Evolutionary conservation across 192 early-diverging fungal species (phyloP), one percentile per base, ranked within the genome.

Genomic region (Entomortierella beljakovae): DNA sequence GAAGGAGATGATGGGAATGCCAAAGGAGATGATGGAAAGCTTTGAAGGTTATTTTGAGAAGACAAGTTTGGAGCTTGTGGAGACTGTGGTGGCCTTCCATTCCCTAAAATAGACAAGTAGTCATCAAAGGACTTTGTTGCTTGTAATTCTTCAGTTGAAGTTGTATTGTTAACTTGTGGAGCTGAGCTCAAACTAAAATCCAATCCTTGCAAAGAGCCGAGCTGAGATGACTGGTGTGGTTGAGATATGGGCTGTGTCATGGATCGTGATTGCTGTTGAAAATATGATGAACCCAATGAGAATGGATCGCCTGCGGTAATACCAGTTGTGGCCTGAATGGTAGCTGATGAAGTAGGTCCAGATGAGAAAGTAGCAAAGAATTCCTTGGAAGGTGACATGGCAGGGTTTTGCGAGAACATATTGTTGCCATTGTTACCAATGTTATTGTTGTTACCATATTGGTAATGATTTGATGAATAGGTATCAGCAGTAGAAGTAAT

Each of bases 101-200:
- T 59, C 0, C 66, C 61, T 11, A 77, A 23, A 15, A 50, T 40
- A 3, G 48, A 69, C 11, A 77, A 56, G 49, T 69, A 77, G 34
- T 77, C 74, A 28, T 77, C 74, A 50, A 77, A 77, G 7, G 74
- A 77, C 40, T 69, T 77, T 42, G 74, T 35, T 38, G 66, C n/a
- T 8, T 34, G 3, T 16, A 26, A 31, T 25, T 10, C 52, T 58
- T 40, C 46, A 3, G 48, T 22, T 25, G 31, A 16, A 28, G 50
- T 33, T 35, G 58, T 22, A 13, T 2, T 23, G 26, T 37, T 31
- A 23, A 31, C 25, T 25, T 13, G 13, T 20, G 48, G 34, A 6
- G 33, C 33, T 43, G 43, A 46, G 15, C 7, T 46, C 43, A 46
- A 5, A 29, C 13, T 50, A 31, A 61, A 70, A 40, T 70, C 58